Evolutionary conservation across 225 moss, liverwort and hornwort species (phyloP), one percentile per base, ranked within the genome.

Genomic region (Pseudoscleropodium purum): DNA sequence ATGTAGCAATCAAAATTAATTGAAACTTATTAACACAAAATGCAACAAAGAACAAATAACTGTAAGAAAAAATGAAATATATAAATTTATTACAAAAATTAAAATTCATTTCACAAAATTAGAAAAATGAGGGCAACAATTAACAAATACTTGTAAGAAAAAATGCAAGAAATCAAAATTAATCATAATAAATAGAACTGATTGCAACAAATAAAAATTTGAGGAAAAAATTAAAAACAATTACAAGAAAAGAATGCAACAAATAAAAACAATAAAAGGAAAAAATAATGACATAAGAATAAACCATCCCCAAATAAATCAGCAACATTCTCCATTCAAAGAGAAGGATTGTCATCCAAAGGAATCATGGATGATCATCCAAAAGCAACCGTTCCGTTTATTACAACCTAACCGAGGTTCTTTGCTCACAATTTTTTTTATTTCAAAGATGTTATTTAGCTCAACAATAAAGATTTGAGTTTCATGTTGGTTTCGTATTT

Each of bases 251-350:
- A 1, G 5, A 2, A 60, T 34, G 37, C 9, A 78, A 78, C 2
- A 51, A 34, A 23, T 8, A 18, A 73, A 12, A 20, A 29, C 5
- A 9, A 23, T 10, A 0, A 16, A 45, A 14, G 2, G 0, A 1
- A 8, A 52, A 34, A 23, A 52, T 14, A 37, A 4, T 15, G 3
- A 16, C 0, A 24, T 11, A 19, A 23, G 8, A 54, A 27, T 17
- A 37, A 27, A n/a, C 5, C 18, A 39, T 81, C 11, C 0, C 0
- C 0, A 60, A 81, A 39, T 8, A 60, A 18, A 60, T 13, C 0
- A 1, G 1, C 18, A 41, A 41, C 5, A 63, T 23, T 45, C 15
- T 63, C 11, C 45, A 24, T 63, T 16, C 3, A 63, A 63, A 82
- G 5, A 49, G 2, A 63, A 25, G 18, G 11, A n/a, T 17, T 85